These are phyloP conservation scores for Nakataea oryzae DNA, from an alignment of 2,329 filamentous ascomycete species.

Conservation along the genomic window DNA sequence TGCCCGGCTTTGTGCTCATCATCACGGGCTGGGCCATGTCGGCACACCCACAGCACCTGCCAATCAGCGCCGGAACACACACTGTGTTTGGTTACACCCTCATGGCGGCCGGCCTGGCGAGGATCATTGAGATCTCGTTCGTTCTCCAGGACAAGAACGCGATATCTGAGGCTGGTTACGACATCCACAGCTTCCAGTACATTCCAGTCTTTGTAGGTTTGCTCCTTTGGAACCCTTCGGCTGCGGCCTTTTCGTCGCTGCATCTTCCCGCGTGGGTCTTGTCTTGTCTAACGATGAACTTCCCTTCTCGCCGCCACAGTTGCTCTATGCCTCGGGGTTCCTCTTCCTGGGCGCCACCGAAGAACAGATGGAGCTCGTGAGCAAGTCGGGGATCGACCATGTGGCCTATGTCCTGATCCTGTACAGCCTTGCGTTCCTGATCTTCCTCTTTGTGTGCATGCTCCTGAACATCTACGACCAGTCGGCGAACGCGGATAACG, in stretches of 20 bases:
- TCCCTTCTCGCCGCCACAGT: constrained; percentile 33
- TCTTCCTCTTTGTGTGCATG: constrained; percentile 87
- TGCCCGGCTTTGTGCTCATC: constrained; percentile 83
- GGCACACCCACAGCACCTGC: constrained; percentile 73
- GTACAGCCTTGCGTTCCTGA: constrained; percentile 78
- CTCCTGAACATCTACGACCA: constrained; percentile 77
- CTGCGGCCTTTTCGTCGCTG: background rate
- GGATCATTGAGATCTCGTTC: constrained; percentile 88
- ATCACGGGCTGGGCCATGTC: constrained; percentile 96
- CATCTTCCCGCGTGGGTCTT: background rate
- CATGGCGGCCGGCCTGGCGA: constrained; percentile 75
- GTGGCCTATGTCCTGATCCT: constrained; percentile 88
- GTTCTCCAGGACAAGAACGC: constrained; percentile 64
- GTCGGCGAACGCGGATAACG: constrained; percentile 23
- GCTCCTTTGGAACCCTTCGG: background rate
- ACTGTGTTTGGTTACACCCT: constrained; percentile 86
- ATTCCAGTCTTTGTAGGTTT: constrained; percentile 45
- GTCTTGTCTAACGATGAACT: constrained; percentile 11
- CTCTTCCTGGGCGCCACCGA: constrained; percentile 97
- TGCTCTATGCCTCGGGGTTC: constrained; percentile 86
- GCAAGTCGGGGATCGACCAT: constrained; percentile 67
- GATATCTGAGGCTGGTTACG: constrained; percentile 54
- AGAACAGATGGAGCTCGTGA: constrained; percentile 80
- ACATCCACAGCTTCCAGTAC: constrained; percentile 53
- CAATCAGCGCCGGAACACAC: constrained; percentile 81